phyloP scores from a whole-genome alignment of 495 filamentous ascomycete species.

The Daldinia vernicosa region DNA sequence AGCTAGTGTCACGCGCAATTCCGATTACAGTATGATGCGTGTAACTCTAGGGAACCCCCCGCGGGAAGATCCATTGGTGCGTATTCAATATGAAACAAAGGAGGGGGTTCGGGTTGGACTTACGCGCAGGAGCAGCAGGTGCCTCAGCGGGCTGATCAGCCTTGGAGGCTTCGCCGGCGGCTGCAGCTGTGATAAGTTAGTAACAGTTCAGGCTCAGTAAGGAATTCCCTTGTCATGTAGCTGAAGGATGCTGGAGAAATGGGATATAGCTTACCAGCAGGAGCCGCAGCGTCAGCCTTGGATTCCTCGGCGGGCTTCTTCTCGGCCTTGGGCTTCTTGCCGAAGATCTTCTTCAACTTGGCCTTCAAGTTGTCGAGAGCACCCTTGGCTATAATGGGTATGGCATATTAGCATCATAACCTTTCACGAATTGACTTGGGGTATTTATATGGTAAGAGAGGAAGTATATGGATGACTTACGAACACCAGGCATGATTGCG shows the following conservation, averaged over 20 bases:
- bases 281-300: conserved; percentile 26
- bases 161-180: conserved; percentile 55
- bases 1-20: conserved; percentile 9
- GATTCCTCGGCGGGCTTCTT: conserved; percentile 40
- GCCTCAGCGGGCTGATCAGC: conserved; percentile 32
- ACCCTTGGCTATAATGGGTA: conserved; percentile 44
- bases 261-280: conserved; percentile 20
- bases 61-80: conserved; percentile 7
- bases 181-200: conserved; percentile 27
- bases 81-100: conserved; percentile 14
- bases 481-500: conserved; percentile 42
- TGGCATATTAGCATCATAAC: conserved; percentile 32
- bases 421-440: conserved; percentile 13
- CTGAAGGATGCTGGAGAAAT: neutral
- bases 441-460: neutral
- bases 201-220: neutral
- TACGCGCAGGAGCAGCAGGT: conserved; percentile 22
- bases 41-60: conserved; percentile 23
- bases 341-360: conserved; percentile 67
- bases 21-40: conserved; percentile 11
- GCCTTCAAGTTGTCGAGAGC: conserved; percentile 50
- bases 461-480: conserved; percentile 27
- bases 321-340: conserved; percentile 40
- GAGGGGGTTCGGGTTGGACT: conserved; percentile 23
- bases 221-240: neutral